These are phyloP conservation scores for Botryosphaeria agaves DNA, from an alignment of 2,329 filamentous ascomycete genomes.

Conservation along the genomic window DNA sequence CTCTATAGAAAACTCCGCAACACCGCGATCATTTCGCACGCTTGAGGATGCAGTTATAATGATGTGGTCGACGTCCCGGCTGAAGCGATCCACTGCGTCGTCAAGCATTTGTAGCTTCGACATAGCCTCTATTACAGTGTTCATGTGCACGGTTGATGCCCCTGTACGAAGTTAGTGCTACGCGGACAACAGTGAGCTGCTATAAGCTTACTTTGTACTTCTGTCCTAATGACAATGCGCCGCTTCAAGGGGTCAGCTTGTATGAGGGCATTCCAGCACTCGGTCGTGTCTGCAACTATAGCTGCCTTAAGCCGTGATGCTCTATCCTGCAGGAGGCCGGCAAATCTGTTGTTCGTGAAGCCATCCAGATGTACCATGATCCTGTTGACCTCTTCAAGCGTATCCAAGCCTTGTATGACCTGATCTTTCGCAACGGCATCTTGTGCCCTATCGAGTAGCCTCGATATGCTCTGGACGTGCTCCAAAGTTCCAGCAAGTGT, in stretches of 20 bases:
- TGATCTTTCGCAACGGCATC: slow-evolving; percentile 25
- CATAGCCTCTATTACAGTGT: slow-evolving; percentile 17
- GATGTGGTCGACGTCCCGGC: slow-evolving; percentile 43
- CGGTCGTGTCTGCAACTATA: slow-evolving; percentile 47
- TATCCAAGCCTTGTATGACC: slow-evolving; percentile 29
- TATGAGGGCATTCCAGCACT: slow-evolving; percentile 55
- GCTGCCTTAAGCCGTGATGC: slow-evolving; percentile 47
- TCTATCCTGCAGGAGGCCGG: slow-evolving; percentile 47
- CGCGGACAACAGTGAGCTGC: too few species aligned
- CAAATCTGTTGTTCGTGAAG: slow-evolving; percentile 42
- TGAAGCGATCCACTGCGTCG: slow-evolving; percentile 39
- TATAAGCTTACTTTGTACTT: slow-evolving; percentile 33
- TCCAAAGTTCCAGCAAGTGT: slow-evolving; percentile 32
- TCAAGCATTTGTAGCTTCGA: slow-evolving; percentile 20
- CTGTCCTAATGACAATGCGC: slow-evolving; percentile 38
- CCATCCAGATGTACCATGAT: slow-evolving; percentile 42
- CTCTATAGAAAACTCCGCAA: slow-evolving; percentile 14
- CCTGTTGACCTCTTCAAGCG: slow-evolving; percentile 30
- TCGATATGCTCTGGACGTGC: slow-evolving; percentile 31
- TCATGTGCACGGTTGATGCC: slow-evolving; percentile 12
- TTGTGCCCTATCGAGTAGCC: slow-evolving; percentile 28
- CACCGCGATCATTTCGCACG: slow-evolving; percentile 15
- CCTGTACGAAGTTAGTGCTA: slow-evolving; percentile 3
- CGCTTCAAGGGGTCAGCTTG: slow-evolving; percentile 38
- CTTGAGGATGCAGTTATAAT: slow-evolving; percentile 43